Base-by-base conservation (phyloP, 2,329 filamentous ascomycete genomes). In the Ceratocystis colombiana region DNA sequence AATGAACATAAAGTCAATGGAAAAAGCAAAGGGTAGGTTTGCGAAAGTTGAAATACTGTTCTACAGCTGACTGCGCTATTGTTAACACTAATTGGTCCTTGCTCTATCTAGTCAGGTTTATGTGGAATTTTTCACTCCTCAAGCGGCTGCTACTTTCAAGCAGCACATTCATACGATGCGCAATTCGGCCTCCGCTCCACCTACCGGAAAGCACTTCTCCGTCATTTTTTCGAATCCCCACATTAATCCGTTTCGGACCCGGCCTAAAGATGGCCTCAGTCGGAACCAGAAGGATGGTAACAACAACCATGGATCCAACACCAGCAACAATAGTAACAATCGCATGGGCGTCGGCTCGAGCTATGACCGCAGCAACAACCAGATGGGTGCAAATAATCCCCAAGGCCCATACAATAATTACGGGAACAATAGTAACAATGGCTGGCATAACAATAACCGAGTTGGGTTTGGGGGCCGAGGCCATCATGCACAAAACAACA, bases 1-100 rank as follows among this genome's bases (percentile, higher is more conserved):
- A 96, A 90, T 72, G 94, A 99, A 75, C 94, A 97, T 77, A 99
- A 99, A 75, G 92, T 97, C 61, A 99, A 99, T 71, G 94, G 94
- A 71, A 99, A 99, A 78, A 96, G 90, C 77, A 96, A 97, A 79
- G 93, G 94, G 92, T 96, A 81, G 70, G 85, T 76, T 30, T 3
- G 33, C 5, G n/a, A 20, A n/a, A 22, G 46, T 20, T 7, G 12
- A 55, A 44, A 2, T n/a, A 12, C 44, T 44, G 22, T 22, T 25
- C 10, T 15, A 25, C 15, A 22, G 50, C 3, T 22, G 6, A 3
- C n/a, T 20, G 5, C 10, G 37, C 33, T 25, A 17, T 3, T 8
- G 1, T n/a, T 28, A 12, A 22, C 45, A 33, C 8, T 25, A 44
- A 33, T 10, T 30, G 10, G n/a, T 7, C 55, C 41, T 17, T 37